Evolutionary conservation across 495 filamentous ascomycete species (phyloP), one percentile per base, ranked within the genome.

Genomic region (Lepraria neglecta): DNA sequence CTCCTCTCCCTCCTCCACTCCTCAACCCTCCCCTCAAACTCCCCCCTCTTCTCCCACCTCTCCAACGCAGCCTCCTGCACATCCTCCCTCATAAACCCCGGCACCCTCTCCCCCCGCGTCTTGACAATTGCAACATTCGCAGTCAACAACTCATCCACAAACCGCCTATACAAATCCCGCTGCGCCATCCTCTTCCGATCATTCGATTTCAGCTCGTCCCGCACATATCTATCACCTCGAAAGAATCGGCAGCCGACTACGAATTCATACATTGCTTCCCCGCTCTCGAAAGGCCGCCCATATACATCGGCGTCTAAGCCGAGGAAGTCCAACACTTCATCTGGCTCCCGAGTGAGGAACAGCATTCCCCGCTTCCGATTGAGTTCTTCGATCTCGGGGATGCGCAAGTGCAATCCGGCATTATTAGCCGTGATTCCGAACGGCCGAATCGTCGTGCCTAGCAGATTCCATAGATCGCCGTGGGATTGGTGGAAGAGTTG

Each of bases 401-500:
- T 78, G 2, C 84, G 78, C 2, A 90, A 58, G 65, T 79, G 78
- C 21, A 90, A 63, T 6, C 82, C 86, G 0, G 62, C 64, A 59
- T 85, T 76, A 63, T 83, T 87, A 44, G 81, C 74, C 0, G 82
- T 87, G 24, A 90, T 75, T 12, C 87, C 86, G 33, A 82, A 80
- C 0, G 77, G 77, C 7, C 84, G 75, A 19, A 87, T 81, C 15
- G 73, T 82, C 35, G 76, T 73, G 1, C 87, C 86, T 0, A 90
- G 65, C 1, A 91, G 73, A 48, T 83, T 85, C 80, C 81, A 84
- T 0, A 90, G 64, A 58, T 89, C 88, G 38, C 85, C 82, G 54
- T 89, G 84, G 2, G 79, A 78, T 12, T 81, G 70, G 64, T 81
- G 82, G 69, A 87, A 87, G 30, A 80, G 67, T 58, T 76, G 70